phyloP scores from a whole-genome alignment of 257 asterid species.

The Vinca minor region DNA sequence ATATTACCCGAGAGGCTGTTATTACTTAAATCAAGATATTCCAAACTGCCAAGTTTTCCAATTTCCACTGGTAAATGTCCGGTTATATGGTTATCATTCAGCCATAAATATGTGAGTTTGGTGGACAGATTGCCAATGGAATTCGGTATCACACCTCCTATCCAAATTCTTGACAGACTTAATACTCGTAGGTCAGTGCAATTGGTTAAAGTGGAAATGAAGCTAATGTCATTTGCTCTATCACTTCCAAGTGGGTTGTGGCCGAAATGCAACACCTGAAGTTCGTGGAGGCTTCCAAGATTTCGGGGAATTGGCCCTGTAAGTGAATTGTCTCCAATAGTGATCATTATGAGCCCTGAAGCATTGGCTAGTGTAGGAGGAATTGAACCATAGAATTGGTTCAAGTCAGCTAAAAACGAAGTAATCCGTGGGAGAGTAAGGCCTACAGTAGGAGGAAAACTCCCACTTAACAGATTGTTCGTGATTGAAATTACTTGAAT shows the following conservation, averaged over 20 bases:
- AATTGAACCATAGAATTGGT: constrained; percentile 15
- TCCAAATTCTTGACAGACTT: constrained; percentile 12
- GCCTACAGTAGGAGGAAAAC: constrained; percentile 9
- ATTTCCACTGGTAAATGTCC: constrained; percentile 24
- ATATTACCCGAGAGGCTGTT: constrained; percentile 19
- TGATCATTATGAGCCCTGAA: constrained; percentile 8
- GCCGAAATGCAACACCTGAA: constrained; percentile 14
- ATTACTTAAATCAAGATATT: constrained; percentile 13
- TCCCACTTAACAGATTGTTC: constrained; percentile 11
- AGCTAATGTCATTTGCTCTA: constrained; percentile 18
- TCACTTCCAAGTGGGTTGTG: constrained; percentile 25
- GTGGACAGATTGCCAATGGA: constrained; percentile 31
- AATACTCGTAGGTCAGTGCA: constrained; percentile 20
- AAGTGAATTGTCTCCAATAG: constrained; percentile 14
- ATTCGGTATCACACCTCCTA: constrained; percentile 24
- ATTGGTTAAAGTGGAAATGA: constrained; percentile 27
- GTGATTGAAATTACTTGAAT: constrained; percentile 5
- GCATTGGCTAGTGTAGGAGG: constrained; percentile 19
- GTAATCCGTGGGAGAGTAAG: constrained; percentile 9
- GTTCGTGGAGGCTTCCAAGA: constrained; percentile 15
- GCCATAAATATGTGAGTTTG: constrained; percentile 14
- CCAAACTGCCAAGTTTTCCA: constrained; percentile 19
- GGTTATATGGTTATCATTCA: constrained; percentile 23
- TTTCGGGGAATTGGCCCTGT: constrained; percentile 19
- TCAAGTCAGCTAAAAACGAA: constrained; percentile 9